These are phyloP conservation scores for Penicillium sp. DNA, from an alignment of 2,329 filamentous ascomycete genomes.

Conservation along the genomic window DNA sequence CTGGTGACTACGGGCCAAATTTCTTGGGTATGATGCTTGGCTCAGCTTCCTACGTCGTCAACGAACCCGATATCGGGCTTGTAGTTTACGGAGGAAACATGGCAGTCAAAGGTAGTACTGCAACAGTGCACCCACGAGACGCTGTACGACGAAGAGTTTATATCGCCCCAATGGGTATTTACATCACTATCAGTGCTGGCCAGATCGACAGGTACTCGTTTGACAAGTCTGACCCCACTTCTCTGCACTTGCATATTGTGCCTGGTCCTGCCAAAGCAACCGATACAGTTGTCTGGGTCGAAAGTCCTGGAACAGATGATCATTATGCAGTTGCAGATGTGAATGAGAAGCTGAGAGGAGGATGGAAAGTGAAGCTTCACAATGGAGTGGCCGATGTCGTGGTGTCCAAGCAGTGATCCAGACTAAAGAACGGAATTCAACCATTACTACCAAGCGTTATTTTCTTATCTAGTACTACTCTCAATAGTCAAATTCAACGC, in stretches of 20 bases:
- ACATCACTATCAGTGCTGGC: constrained; percentile 20
- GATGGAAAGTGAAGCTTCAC: constrained; percentile 10
- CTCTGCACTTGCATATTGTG: constrained; percentile 6
- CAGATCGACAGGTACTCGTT: constrained; percentile 16
- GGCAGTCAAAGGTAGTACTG: constrained; percentile 1
- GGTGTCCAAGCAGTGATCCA: constrained; percentile 1
- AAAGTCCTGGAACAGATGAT: constrained; percentile 15
- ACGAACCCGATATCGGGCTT: constrained; percentile 15
- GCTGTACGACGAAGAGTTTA: constrained; percentile 22
- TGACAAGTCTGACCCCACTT: neutral
- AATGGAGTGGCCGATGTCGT: constrained; percentile 4
- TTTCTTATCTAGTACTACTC: too few species aligned
- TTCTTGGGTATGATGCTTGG: constrained; percentile 59
- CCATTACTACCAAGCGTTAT: neutral
- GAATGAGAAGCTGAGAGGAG: constrained; percentile 5
- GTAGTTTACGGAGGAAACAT: constrained; percentile 15
- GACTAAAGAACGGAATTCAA: neutral
- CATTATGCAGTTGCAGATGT: constrained; percentile 4
- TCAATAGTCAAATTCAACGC: too few species aligned
- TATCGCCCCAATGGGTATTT: constrained; percentile 22
- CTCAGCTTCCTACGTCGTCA: constrained; percentile 50
- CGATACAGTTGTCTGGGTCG: constrained; percentile 17
- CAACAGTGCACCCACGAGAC: constrained; percentile 23
- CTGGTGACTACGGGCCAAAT: constrained; percentile 61
- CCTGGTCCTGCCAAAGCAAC: constrained; percentile 7